Base-by-base conservation (phyloP, 192 early-diverging fungal species). In the Lunasporangiospora selenospora region DNA sequence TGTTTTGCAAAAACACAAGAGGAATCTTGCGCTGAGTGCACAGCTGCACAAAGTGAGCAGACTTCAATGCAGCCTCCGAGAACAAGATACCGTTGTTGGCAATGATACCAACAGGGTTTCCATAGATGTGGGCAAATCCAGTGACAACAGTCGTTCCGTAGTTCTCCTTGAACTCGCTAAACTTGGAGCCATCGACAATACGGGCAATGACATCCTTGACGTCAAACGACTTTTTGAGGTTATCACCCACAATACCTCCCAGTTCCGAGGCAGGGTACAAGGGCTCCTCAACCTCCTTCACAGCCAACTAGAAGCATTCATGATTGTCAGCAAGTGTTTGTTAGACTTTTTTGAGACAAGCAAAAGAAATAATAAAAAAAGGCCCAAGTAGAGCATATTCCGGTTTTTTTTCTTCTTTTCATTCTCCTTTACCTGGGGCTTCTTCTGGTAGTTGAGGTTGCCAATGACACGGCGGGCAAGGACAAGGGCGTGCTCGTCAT, bases 1-100 rank as follows among this genome's bases (percentile, higher is more conserved):
- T 98, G 75, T 98, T 96, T 58, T 98, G 96, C 62, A 98, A 80
- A 70, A 98, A 98, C 10, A 96, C 83, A 26, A 97, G 77, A 9
- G 95, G 95, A 40, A 97, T 93, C 31, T 81, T 81, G 42, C 95
- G 85, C 80, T 96, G 94, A 16, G 85, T 79, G 82, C 94, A 95
- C 13, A 98, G 81, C 80, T 98, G 85, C 41, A 98, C 88, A 69
- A 98, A 98, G 62, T 98, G 96, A 13, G 96, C 93, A 40, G 94
- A 94, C 83, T 98, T 98, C 44, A 95, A 77, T 23, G 96, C 93
- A 16, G 92, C 87, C 76, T 98, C 96, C 11, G 92, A 92, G 67
- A 97, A 96, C 46, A 98, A 78, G 43, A 98, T 93, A 51, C 96
- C 95, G 73, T 98, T 96, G 81, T 98, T 98, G 50, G 93, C 95